These are phyloP conservation scores for Colletotrichum sidae DNA, from an alignment of 2,329 filamentous ascomycete species.

Conservation along the genomic window DNA sequence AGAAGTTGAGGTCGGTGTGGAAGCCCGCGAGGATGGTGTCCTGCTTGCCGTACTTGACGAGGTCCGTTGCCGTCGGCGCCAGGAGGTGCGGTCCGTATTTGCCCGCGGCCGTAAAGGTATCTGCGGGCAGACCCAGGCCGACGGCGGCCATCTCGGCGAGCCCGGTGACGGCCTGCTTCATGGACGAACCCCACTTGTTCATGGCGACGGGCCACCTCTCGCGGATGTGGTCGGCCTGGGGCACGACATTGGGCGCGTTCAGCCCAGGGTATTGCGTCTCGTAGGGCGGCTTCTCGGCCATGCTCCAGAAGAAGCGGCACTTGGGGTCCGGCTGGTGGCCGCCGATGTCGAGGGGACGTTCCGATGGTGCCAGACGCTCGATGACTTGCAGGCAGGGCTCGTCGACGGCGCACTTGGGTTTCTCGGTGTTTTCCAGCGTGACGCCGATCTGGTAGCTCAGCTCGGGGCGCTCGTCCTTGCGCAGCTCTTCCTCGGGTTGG, in stretches of 20 bases:
- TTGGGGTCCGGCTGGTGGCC: slow-evolving; percentile 70
- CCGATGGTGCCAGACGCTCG: slow-evolving; percentile 61
- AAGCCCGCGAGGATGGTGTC: slow-evolving; percentile 73
- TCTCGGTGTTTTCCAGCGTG: slow-evolving; percentile 72
- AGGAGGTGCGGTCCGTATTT: slow-evolving; percentile 71
- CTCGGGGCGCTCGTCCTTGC: slow-evolving; percentile 66
- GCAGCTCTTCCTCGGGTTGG: slow-evolving; percentile 60
- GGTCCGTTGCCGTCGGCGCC: slow-evolving; percentile 70
- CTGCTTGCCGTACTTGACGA: slow-evolving; percentile 61
- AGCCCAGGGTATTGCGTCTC: slow-evolving; percentile 66
- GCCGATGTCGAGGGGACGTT: slow-evolving; percentile 69
- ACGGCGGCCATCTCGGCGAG: slow-evolving; percentile 70
- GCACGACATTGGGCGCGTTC: slow-evolving; percentile 67
- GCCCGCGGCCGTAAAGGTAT: slow-evolving; percentile 66
- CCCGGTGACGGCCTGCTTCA: slow-evolving; percentile 70
- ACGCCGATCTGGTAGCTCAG: slow-evolving; percentile 71
- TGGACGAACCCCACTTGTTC: slow-evolving; percentile 68
- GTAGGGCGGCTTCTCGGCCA: slow-evolving; percentile 66
- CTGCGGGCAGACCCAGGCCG: slow-evolving; percentile 63
- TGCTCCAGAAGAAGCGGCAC: slow-evolving; percentile 73
- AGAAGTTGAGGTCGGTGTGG: slow-evolving; percentile 74
- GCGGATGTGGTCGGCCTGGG: slow-evolving; percentile 60
- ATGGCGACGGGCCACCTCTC: slow-evolving; percentile 65
- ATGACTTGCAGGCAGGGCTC: slow-evolving; percentile 70
- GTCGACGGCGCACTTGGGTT: slow-evolving; percentile 72